Evolutionary conservation across 352 stramenopile genomes (phyloP).

Genomic region (Thalassiosira hispida): DNA sequence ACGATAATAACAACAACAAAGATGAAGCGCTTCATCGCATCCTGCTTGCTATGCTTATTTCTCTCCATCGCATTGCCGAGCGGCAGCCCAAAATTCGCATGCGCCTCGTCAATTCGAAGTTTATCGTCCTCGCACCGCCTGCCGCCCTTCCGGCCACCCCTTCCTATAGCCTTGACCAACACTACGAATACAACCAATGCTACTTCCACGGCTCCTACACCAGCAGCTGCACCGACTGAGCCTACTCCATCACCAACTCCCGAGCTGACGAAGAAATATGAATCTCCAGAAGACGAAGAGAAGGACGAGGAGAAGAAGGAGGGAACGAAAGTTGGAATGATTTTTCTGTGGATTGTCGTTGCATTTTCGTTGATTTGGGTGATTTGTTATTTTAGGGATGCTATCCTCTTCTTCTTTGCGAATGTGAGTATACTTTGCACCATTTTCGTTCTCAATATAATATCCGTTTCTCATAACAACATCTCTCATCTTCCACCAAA

Average conservation of each 20-base stretch:
- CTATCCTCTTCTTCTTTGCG: slow-evolving; percentile 36
- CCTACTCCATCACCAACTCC: slow-evolving; percentile 21
- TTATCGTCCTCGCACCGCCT: neutral
- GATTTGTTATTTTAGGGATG: slow-evolving; percentile 30
- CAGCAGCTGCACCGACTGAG: neutral
- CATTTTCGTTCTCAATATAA: neutral
- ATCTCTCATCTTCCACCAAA: slow-evolving; percentile 12
- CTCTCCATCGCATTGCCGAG: neutral
- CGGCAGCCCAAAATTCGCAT: neutral
- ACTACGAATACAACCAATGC: neutral
- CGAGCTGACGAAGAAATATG: slow-evolving; percentile 28
- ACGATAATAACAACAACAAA: neutral
- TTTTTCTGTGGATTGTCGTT: slow-evolving; percentile 19
- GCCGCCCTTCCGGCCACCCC: neutral
- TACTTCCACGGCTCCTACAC: neutral
- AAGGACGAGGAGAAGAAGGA: slow-evolving; percentile 15
- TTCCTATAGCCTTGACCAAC: neutral
- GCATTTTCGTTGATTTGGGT: slow-evolving; percentile 15
- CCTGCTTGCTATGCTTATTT: neutral
- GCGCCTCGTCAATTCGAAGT: neutral
- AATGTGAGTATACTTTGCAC: slow-evolving; percentile 16
- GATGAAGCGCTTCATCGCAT: neutral
- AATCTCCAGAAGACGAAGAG: slow-evolving; percentile 7
- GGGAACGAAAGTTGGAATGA: slow-evolving; percentile 1
- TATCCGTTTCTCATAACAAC: slow-evolving; percentile 5